Evolutionary conservation across 176 grass and related monocot genomes (phyloP).

Genomic region (Eleusine coracana): DNA sequence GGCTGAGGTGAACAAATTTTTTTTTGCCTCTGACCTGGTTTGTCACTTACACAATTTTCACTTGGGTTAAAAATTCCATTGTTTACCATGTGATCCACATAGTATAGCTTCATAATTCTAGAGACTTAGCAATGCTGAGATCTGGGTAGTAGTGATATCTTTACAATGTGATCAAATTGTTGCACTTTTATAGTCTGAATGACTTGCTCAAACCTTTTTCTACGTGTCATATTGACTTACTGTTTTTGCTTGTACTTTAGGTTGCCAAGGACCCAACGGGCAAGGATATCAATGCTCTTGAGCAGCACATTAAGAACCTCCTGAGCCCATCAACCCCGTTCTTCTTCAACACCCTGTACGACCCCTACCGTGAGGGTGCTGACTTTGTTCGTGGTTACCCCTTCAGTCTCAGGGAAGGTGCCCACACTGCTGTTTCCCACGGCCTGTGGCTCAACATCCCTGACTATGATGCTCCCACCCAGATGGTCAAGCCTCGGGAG

Average conservation of each 20-base stretch:
- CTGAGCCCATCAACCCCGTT: slow-evolving; percentile 76
- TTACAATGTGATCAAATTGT: background rate
- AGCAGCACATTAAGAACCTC: slow-evolving; percentile 95
- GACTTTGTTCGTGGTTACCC: slow-evolving; percentile 95
- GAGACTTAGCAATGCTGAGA: background rate
- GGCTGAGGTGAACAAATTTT: background rate
- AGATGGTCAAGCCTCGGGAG: slow-evolving; percentile 88
- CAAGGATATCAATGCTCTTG: slow-evolving; percentile 87
- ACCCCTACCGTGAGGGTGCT: slow-evolving; percentile 82
- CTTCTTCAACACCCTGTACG: slow-evolving; percentile 95
- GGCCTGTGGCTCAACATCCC: slow-evolving; percentile 96
- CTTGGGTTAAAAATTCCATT: background rate
- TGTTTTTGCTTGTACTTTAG: slow-evolving; percentile 28
- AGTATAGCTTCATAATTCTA: background rate
- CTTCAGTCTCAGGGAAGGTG: slow-evolving; percentile 86
- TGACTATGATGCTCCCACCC: slow-evolving; percentile 95
- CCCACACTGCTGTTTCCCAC: slow-evolving; percentile 75
- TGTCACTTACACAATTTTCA: background rate
- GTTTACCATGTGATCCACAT: background rate
- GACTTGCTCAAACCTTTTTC: background rate
- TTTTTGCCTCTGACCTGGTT: too few species aligned
- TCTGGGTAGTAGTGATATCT: background rate
- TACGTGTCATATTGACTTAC: background rate
- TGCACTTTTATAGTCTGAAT: background rate
- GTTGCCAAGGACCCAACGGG: slow-evolving; percentile 89